phyloP scores from a whole-genome alignment of 2,329 filamentous ascomycete genomes.

The Penicillium sp. region DNA sequence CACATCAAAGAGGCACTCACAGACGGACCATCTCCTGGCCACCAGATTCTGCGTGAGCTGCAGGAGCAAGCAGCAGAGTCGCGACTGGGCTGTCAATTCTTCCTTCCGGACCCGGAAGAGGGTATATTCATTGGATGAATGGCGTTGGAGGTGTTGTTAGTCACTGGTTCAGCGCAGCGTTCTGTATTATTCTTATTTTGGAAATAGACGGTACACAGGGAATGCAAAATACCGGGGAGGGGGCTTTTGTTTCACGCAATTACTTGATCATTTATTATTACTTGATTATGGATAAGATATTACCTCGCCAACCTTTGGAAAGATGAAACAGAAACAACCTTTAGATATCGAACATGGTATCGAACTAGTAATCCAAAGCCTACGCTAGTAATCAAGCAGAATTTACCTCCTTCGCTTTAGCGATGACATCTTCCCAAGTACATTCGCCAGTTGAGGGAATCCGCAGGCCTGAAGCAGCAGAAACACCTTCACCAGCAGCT shows the following conservation, averaged over 20 bases:
- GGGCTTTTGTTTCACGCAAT: neutral
- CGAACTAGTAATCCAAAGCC: neutral
- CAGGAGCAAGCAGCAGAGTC: constrained; percentile 66
- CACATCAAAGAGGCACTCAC: constrained; percentile 87
- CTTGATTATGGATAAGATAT: too few species aligned
- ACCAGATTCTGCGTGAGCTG: constrained; percentile 73
- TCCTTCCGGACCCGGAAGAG: constrained; percentile 70
- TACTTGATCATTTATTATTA: neutral
- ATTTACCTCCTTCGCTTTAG: constrained; percentile 19
- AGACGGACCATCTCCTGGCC: constrained; percentile 68
- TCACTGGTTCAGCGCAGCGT: neutral
- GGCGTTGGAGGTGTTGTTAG: neutral
- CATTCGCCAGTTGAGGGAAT: constrained; percentile 32
- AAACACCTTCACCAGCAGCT: constrained; percentile 6
- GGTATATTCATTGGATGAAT: constrained; percentile 47
- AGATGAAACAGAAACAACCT: too few species aligned
- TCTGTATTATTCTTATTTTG: constrained; percentile 8
- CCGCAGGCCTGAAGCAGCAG: constrained; percentile 27
- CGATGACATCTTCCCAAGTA: constrained; percentile 46
- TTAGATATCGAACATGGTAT: neutral
- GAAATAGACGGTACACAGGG: neutral
- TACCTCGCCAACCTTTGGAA: too few species aligned
- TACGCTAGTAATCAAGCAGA: neutral
- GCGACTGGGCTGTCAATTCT: constrained; percentile 77
- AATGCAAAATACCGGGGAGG: neutral